These are phyloP conservation scores for Lepraria neglecta DNA, from an alignment of 495 filamentous ascomycete genomes.

Conservation along the genomic window DNA sequence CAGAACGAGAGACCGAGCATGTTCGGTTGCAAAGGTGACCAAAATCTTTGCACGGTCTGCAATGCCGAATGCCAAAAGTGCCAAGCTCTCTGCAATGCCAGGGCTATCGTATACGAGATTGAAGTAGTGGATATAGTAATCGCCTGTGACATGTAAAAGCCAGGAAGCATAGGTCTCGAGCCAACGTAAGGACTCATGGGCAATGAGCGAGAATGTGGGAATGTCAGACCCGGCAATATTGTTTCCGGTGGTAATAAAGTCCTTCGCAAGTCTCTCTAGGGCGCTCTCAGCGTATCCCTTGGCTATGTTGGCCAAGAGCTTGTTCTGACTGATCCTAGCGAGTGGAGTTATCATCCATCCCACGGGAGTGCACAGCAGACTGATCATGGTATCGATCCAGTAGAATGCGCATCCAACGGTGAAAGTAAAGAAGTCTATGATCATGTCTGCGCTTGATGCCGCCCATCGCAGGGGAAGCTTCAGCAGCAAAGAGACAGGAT, in stretches of 20 bases:
- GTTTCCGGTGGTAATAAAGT: slow-evolving; percentile 15
- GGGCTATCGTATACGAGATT: slow-evolving; percentile 7
- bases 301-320: slow-evolving; percentile 24
- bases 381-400: slow-evolving; percentile 42
- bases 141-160: slow-evolving; percentile 17
- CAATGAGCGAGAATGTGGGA: slow-evolving; percentile 54
- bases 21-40: neutral
- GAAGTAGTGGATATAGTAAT: neutral
- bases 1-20: neutral
- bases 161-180: slow-evolving; percentile 41
- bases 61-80: neutral
- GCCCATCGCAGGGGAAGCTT: slow-evolving; percentile 64
- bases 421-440: slow-evolving; percentile 55
- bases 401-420: slow-evolving; percentile 52
- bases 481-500: slow-evolving; percentile 62
- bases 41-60: neutral
- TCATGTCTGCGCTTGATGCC: slow-evolving; percentile 64
- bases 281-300: slow-evolving; percentile 31
- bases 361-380: slow-evolving; percentile 42
- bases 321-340: slow-evolving; percentile 37
- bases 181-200: slow-evolving; percentile 51
- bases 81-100: neutral
- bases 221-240: slow-evolving; percentile 45
- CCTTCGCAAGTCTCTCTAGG: slow-evolving; percentile 23
- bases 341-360: slow-evolving; percentile 38